These are phyloP conservation scores for Uncinocarpus reesii DNA, from an alignment of 2,329 filamentous ascomycete species.

Conservation along the genomic window DNA sequence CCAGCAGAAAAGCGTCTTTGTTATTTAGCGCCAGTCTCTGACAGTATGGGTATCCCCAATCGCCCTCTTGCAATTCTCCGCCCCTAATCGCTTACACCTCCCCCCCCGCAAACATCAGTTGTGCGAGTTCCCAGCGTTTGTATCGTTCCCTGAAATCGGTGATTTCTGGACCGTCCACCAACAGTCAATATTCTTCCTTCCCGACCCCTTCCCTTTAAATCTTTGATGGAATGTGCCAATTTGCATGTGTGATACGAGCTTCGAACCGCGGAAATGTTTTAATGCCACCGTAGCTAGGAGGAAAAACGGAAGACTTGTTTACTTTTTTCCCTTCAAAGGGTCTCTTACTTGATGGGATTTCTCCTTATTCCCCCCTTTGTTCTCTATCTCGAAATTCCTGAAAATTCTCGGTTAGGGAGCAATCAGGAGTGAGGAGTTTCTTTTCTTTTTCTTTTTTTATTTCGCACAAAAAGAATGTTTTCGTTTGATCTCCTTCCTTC, in stretches of 20 bases:
- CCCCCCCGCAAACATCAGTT: neutral
- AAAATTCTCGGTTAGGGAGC: slow-evolving; percentile 11
- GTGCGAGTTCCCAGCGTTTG: neutral
- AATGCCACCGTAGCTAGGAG: slow-evolving; percentile 8
- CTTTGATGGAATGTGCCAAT: neutral
- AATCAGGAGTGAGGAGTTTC: slow-evolving; percentile 13
- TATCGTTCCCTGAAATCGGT: neutral
- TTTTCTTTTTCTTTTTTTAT: slow-evolving; percentile 1
- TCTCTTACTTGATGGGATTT: neutral
- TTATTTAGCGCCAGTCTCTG: too few species aligned
- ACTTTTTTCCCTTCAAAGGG: neutral
- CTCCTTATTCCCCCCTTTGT: neutral
- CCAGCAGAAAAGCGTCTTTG: neutral
- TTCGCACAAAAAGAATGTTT: slow-evolving; percentile 3
- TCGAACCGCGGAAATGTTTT: slow-evolving; percentile 3
- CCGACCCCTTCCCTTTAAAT: neutral
- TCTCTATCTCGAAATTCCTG: slow-evolving; percentile 8
- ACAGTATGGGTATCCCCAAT: too few species aligned
- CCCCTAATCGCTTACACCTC: neutral
- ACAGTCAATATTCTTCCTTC: neutral
- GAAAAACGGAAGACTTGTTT: slow-evolving; percentile 5
- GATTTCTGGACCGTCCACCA: neutral
- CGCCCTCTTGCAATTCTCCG: neutral
- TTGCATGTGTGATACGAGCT: slow-evolving; percentile 3
- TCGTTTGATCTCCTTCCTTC: slow-evolving; percentile 1